These are phyloP conservation scores for Penicillium mononematosum DNA, from an alignment of 495 filamentous ascomycete genomes.

Conservation along the genomic window DNA sequence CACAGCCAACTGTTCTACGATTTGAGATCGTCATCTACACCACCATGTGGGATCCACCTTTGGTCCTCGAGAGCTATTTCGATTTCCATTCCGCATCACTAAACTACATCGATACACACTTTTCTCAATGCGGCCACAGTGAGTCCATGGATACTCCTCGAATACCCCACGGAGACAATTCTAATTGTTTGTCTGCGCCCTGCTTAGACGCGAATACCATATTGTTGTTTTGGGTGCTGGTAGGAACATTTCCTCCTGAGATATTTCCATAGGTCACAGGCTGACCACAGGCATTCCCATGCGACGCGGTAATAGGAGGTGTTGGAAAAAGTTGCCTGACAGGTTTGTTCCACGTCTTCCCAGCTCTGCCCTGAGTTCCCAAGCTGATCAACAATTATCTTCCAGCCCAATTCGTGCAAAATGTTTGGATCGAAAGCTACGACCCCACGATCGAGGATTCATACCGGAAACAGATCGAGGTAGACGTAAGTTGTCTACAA, in stretches of 20 bases:
- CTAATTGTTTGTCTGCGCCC: slow-evolving; percentile 24
- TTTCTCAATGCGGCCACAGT: slow-evolving; percentile 55
- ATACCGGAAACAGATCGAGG: slow-evolving; percentile 88
- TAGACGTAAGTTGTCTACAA: slow-evolving; percentile 70
- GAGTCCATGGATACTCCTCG: slow-evolving; percentile 27
- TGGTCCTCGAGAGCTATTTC: slow-evolving; percentile 7
- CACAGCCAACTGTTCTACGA: background rate
- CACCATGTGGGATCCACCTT: slow-evolving; percentile 17
- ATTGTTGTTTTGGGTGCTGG: slow-evolving; percentile 90
- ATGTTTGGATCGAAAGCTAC: slow-evolving; percentile 99
- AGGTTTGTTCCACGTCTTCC: slow-evolving; percentile 55
- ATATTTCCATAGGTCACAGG: slow-evolving; percentile 8
- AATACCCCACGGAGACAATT: slow-evolving; percentile 14
- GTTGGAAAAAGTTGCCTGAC: slow-evolving; percentile 98
- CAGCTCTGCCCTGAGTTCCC: slow-evolving; percentile 5
- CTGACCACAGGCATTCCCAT: slow-evolving; percentile 14
- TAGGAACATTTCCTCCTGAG: slow-evolving; percentile 36
- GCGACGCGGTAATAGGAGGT: slow-evolving; percentile 59
- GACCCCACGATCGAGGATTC: slow-evolving; percentile 99
- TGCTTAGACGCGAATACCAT: slow-evolving; percentile 74
- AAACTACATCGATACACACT: slow-evolving; percentile 12
- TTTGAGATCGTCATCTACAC: slow-evolving; percentile 8
- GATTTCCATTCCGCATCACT: background rate
- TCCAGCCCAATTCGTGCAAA: slow-evolving; percentile 96
- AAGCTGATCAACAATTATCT: slow-evolving; percentile 17